Evolutionary conservation across 768 basidiomycete species (phyloP), one percentile per base, ranked within the genome.

Genomic region (Harrya chromipes): DNA sequence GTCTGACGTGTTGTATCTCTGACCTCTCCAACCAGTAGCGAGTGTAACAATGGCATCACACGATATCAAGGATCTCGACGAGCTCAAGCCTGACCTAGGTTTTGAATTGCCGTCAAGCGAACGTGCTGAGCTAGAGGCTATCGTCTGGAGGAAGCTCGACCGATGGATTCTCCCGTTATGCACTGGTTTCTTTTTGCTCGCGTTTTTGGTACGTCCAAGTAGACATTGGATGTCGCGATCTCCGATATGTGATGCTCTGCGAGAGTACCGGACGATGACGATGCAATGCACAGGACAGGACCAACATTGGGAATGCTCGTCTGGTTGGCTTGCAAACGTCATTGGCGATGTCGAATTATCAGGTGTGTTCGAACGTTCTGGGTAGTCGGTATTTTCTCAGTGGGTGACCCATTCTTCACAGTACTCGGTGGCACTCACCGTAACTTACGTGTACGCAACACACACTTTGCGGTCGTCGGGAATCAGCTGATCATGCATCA

Each of bases 241-340:
- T 29, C 16, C 14, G 13, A 14, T 33, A 33, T 2, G 14, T 14
- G 14, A 33, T 33, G 14, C 14, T 14, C 14, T 7, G 14, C 16
- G 14, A 16, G 6, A 7, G 13, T 16, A 33, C 16, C 6, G 16
- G 16, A 33, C 31, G 26, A 21, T n/a, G 26, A 26, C 9, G 12
- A 11, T 16, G 33, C 2, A 14, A 5, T 41, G 1, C 38, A 10
- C 20, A 68, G 81, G 46, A 79, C 26, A 50, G 50, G 34, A 66
- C 60, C 19, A 82, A 82, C 56, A 72, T 83, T 29, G 77, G 71
- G 13, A 84, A 84, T 57, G 83, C 83, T 20, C 73, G 76, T 12
- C 72, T 84, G 3, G 84, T 80, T 8, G 83, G 83, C 6, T 62
- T 86, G 52, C 79, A 83, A 57, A 74, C 64, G 17, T 74, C 80